Evolutionary conservation across 768 basidiomycete species (phyloP).

Genomic region (Leucogyrophana mollusca): DNA sequence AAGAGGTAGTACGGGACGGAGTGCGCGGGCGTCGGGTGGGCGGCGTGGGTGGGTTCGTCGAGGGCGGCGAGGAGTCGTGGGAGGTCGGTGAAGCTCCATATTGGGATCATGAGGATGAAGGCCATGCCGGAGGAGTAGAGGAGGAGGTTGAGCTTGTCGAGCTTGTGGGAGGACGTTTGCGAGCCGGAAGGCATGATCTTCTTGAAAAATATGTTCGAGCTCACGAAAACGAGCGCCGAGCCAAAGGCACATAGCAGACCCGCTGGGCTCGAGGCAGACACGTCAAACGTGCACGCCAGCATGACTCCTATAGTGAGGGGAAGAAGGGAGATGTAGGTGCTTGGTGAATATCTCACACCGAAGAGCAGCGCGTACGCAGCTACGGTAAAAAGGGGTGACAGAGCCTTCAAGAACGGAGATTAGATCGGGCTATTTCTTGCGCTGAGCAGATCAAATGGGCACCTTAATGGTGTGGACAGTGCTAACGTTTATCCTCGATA

Average conservation of each 20-base stretch:
- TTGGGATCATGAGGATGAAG: slow-evolving; percentile 92
- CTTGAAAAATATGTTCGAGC: slow-evolving; percentile 99
- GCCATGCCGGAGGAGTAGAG: slow-evolving; percentile 94
- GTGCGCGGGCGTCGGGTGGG: slow-evolving; percentile 50
- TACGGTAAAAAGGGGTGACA: slow-evolving; percentile 97
- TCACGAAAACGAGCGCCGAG: slow-evolving; percentile 94
- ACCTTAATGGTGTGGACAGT: slow-evolving; percentile 99
- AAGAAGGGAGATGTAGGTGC: slow-evolving; percentile 91
- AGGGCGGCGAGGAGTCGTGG: slow-evolving; percentile 55
- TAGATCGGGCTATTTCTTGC: slow-evolving; percentile 1
- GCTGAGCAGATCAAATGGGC: slow-evolving; percentile 14
- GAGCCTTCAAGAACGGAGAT: slow-evolving; percentile 54
- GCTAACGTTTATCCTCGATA: slow-evolving; percentile 92
- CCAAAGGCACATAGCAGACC: slow-evolving; percentile 97
- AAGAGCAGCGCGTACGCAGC: slow-evolving; percentile 93
- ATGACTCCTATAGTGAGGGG: slow-evolving; percentile 96
- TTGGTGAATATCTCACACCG: slow-evolving; percentile 87
- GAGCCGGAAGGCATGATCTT: slow-evolving; percentile 83
- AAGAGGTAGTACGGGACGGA: slow-evolving; percentile 81
- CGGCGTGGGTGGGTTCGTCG: slow-evolving; percentile 37
- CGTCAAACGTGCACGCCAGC: slow-evolving; percentile 93
- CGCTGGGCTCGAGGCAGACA: slow-evolving; percentile 79
- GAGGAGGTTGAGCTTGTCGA: slow-evolving; percentile 96
- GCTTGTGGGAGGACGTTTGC: slow-evolving; percentile 60
- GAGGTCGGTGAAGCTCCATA: slow-evolving; percentile 91